Base-by-base conservation (phyloP, 2,329 filamentous ascomycete species). In the Colletotrichum chlorophyti region DNA sequence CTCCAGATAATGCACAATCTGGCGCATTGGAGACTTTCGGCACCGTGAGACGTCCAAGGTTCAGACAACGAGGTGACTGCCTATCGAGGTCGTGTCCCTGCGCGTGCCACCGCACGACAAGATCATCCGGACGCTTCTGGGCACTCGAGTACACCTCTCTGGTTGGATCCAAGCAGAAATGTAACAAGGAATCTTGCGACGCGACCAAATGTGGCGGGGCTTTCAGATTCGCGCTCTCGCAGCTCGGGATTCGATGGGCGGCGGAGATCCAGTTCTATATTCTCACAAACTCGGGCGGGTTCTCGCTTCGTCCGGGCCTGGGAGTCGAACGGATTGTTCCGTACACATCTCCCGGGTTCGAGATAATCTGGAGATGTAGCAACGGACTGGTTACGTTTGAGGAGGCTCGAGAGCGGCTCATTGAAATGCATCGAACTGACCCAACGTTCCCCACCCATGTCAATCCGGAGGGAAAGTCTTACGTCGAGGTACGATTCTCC, bases 311-410 rank as follows among this genome's bases (percentile, higher is more conserved):
- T 2, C 17, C 49, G 10, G 2, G 32, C 3, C 26, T 58, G 1
- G n/a, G 29, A 9, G 3, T 53, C 7, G 40, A 31, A 3, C 24
- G 5, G 9, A 58, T 27, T 7, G 53, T 53, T 9, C 53, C 53
- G 0, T 58, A 53, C 10, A 58, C 47, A 2, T 58, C 41, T 17
- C 40, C 48, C 4, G 53, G 40, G 5, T 58, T 58, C 21, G 53
- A 58, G 15, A 24, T 58, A 1, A 27, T 53, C 2, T 50, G 35
- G 35, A 42, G 5, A 3, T 42, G 26, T 17, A 0, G 9, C 1
- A 27, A 21, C 0, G 6, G 9, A 0, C 7, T 8, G 14, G 24
- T 55, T 7, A 1, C 8, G 0, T 27, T 41, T 8, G 3, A 41
- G 11, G 27, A 35, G 5, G 52, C 52, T 50, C 10, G 11, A 5